Evolutionary conservation across 495 filamentous ascomycete genomes (phyloP).

Genomic region (Jackrogersella multiformis): DNA sequence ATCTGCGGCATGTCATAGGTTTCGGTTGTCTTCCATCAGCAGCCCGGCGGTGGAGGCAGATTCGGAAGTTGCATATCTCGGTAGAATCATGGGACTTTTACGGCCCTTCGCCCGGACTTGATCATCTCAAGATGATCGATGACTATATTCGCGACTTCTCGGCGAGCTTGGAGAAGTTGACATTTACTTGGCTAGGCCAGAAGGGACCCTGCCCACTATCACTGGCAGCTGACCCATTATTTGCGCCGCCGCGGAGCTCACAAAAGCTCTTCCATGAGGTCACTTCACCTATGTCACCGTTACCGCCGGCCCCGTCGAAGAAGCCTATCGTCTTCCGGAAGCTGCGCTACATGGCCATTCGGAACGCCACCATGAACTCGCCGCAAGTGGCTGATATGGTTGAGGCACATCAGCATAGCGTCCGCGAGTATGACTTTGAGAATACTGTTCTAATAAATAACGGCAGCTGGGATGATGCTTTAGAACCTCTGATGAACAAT

Average conservation of each 20-base stretch:
- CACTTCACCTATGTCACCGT: constrained; percentile 61
- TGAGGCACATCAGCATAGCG: constrained; percentile 65
- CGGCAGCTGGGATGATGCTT: constrained; percentile 79
- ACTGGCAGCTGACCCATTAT: constrained; percentile 68
- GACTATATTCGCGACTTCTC: constrained; percentile 74
- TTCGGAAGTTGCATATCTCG: constrained; percentile 71
- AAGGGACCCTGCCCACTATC: constrained; percentile 74
- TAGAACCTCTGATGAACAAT: constrained; percentile 67
- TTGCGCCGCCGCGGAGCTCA: constrained; percentile 60
- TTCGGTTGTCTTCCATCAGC: constrained; percentile 73
- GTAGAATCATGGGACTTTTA: constrained; percentile 71
- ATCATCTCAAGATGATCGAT: constrained; percentile 80
- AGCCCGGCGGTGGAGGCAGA: constrained; percentile 73
- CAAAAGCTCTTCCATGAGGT: constrained; percentile 64
- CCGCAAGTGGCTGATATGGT: constrained; percentile 71
- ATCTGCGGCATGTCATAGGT: constrained; percentile 71
- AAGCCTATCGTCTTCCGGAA: constrained; percentile 64
- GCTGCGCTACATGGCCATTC: constrained; percentile 69
- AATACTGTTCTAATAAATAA: constrained; percentile 67
- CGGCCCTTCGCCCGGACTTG: constrained; percentile 60
- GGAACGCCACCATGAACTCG: constrained; percentile 73
- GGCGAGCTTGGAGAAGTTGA: constrained; percentile 66
- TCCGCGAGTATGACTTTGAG: constrained; percentile 77
- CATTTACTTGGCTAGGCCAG: constrained; percentile 75
- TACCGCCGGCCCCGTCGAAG: constrained; percentile 55